phyloP scores from a whole-genome alignment of 257 asterid genomes.

The Scutellaria minor region DNA sequence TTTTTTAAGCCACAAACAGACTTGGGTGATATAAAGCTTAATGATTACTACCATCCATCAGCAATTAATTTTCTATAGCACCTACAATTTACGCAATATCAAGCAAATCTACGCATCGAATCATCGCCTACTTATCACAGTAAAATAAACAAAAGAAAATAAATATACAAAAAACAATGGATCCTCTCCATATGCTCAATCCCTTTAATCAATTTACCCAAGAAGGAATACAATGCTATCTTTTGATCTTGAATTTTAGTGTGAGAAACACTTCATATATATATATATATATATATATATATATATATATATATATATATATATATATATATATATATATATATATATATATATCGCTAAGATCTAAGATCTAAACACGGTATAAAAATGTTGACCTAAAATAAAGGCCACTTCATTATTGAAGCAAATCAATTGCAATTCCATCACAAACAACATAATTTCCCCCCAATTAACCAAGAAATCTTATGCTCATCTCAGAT shows the following conservation, averaged over 20 bases:
- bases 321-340: no score
- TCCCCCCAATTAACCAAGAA: not conserved
- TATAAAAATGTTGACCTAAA: no score
- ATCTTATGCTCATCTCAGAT: not conserved
- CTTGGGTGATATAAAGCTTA: not conserved
- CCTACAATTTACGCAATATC: not conserved
- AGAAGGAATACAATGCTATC: not conserved
- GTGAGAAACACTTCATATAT: not conserved
- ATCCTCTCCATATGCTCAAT: conserved; percentile 15
- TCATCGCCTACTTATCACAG: not conserved
- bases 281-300: no score
- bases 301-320: not conserved
- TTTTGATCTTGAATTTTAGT: not conserved
- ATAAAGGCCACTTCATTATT: not conserved
- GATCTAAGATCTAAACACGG: not conserved
- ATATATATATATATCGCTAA: no score
- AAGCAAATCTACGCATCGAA: not conserved
- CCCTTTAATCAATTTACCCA: not conserved
- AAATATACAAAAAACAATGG: not conserved
- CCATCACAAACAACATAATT: not conserved
- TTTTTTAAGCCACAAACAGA: not conserved
- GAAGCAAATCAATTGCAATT: not conserved
- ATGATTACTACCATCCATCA: not conserved
- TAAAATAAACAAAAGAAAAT: not conserved
- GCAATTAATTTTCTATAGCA: not conserved